Evolutionary conservation across 306 rosid genomes (phyloP).

Genomic region (Quercus cerris): DNA sequence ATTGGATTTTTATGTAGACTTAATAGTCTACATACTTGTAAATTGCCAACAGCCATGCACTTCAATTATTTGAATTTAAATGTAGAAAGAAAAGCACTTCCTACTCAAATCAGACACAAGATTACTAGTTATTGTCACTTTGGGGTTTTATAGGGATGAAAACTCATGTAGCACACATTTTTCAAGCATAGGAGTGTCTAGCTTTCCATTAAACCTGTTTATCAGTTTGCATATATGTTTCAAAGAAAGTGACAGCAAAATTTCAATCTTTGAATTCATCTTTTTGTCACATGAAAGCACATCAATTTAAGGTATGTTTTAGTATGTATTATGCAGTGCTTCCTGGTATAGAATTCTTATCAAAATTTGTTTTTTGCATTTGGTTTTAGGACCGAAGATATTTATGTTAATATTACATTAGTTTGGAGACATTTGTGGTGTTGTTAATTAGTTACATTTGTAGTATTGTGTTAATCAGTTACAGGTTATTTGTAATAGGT

Average conservation of each 20-base stretch:
- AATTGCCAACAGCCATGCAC: background rate
- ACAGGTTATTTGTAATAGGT: too few relatives aligned
- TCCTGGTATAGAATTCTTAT: background rate
- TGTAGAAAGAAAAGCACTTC: background rate
- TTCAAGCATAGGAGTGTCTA: too few relatives aligned
- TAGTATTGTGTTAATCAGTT: too few relatives aligned
- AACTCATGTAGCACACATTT: background rate
- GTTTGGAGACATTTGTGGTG: too few relatives aligned
- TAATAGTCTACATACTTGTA: background rate
- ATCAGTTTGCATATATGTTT: background rate
- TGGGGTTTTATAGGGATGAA: background rate
- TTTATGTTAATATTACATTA: too few relatives aligned
- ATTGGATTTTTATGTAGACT: too few relatives aligned
- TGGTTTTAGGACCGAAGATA: too few relatives aligned
- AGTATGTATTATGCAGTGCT: background rate
- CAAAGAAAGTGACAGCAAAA: background rate
- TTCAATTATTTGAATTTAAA: background rate
- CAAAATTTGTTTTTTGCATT: too few relatives aligned
- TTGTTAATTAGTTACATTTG: too few relatives aligned
- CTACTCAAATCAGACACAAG: background rate
- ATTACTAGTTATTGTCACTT: background rate
- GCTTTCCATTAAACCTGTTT: too few relatives aligned
- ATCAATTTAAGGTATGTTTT: background rate
- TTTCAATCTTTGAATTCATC: background rate
- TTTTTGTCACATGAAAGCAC: background rate